These are phyloP conservation scores for Pachyrhizus erosus DNA, from an alignment of 306 rosid species.

Conservation along the genomic window DNA sequence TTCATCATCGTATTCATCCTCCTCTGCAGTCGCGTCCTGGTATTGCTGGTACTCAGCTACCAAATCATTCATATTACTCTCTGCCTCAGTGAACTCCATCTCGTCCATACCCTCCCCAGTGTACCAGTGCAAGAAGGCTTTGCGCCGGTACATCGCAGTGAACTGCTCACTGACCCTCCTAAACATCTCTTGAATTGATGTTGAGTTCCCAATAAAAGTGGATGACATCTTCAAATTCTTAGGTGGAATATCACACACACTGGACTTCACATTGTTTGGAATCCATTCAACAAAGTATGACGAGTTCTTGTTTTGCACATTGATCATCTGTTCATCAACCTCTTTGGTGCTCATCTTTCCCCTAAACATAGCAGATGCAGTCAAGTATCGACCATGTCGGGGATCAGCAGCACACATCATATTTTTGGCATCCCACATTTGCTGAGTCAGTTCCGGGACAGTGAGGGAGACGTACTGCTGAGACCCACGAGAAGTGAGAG, in stretches of 20 bases:
- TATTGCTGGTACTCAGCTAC: constrained; percentile 96
- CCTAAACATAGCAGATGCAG: constrained; percentile 94
- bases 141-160: constrained; percentile 90
- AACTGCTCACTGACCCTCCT: constrained; percentile 96
- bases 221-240: constrained; percentile 83
- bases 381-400: constrained; percentile 90
- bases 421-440: constrained; percentile 97
- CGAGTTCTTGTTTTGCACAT: constrained; percentile 93
- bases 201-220: constrained; percentile 90
- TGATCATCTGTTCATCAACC: constrained; percentile 93
- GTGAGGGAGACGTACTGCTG: constrained; percentile 94
- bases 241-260: constrained; percentile 92
- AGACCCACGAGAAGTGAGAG: constrained; percentile 93
- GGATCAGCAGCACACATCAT: constrained; percentile 99
- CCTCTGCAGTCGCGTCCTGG: constrained; percentile 90
- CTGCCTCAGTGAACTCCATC: constrained; percentile 96
- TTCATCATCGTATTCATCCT: constrained; percentile 70
- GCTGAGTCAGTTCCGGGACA: constrained; percentile 92
- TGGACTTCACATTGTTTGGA: constrained; percentile 93
- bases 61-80: constrained; percentile 94
- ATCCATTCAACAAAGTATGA: constrained; percentile 96
- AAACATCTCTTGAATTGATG: constrained; percentile 96
- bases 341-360: constrained; percentile 98
- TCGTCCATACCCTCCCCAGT: constrained; percentile 98
- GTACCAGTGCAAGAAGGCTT: constrained; percentile 96